Conservation (phyloP, 768 basidiomycete genomes). For the Rossbeevera mucosa region DNA sequence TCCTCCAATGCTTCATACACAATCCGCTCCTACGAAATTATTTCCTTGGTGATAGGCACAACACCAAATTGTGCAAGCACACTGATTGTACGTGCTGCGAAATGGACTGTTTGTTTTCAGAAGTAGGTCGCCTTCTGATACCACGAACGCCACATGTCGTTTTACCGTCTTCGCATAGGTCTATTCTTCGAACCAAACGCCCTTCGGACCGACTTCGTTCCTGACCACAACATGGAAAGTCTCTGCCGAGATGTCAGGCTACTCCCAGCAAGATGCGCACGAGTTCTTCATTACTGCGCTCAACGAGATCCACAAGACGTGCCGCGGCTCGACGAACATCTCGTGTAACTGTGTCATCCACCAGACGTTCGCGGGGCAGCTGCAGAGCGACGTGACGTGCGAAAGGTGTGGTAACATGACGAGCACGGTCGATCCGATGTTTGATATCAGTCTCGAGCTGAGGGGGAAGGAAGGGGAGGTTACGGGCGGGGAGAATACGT, state of each 20-base stretch:
- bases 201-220: conserved; percentile 80
- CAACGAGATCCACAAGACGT: conserved; percentile 82
- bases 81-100: conserved; percentile 86
- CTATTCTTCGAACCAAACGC: conserved; percentile 51
- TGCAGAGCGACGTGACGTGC: conserved; percentile 88
- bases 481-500: conserved; percentile 53
- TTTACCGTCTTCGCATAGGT: conserved; percentile 42
- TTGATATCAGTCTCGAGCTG: conserved; percentile 87
- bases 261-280: conserved; percentile 93
- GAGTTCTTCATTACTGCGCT: conserved; percentile 80
- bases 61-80: conserved; percentile 60
- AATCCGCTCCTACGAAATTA: conserved; percentile 87
- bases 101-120: conserved; percentile 82
- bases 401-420: conserved; percentile 77
- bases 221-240: conserved; percentile 79
- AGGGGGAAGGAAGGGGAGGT: conserved; percentile 47
- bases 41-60: conserved; percentile 89
- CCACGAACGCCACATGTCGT: neutral
- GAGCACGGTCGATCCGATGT: conserved; percentile 80
- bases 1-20: conserved; percentile 83
- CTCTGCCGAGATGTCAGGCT: conserved; percentile 79
- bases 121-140: conserved; percentile 39
- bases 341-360: conserved; percentile 91
- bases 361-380: conserved; percentile 78
- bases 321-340: conserved; percentile 67